phyloP scores from a whole-genome alignment of 2,329 filamentous ascomycete genomes.

The Aureobasidium melanogenum region DNA sequence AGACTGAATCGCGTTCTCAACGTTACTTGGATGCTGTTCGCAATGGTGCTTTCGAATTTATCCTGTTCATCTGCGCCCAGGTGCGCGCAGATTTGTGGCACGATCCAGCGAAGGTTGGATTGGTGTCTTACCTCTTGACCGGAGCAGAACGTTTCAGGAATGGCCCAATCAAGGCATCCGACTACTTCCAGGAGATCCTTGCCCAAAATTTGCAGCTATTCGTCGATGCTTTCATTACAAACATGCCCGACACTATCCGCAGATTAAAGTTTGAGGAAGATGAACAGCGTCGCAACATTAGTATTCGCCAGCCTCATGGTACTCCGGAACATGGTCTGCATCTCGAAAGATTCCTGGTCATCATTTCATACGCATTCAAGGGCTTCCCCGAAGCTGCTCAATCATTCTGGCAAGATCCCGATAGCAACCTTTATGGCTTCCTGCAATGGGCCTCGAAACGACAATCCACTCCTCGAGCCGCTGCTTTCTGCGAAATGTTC shows the following conservation, averaged over 20 bases:
- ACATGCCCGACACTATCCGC: constrained; percentile 85
- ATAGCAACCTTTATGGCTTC: constrained; percentile 90
- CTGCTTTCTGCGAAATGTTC: constrained; percentile 93
- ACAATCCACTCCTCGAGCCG: constrained; percentile 90
- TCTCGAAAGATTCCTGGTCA: constrained; percentile 81
- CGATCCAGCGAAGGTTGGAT: constrained; percentile 72
- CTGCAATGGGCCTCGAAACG: constrained; percentile 94
- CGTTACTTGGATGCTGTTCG: constrained; percentile 52
- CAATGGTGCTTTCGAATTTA: constrained; percentile 86
- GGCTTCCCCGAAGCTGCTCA: constrained; percentile 73
- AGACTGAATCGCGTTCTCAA: constrained; percentile 60
- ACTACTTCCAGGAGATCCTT: constrained; percentile 61
- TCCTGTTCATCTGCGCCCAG: constrained; percentile 76
- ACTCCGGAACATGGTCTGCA: constrained; percentile 17
- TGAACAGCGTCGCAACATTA: constrained; percentile 56
- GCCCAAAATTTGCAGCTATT: constrained; percentile 81
- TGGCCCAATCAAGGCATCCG: constrained; percentile 53
- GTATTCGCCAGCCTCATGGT: constrained; percentile 33
- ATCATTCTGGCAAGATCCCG: constrained; percentile 84
- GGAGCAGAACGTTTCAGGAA: constrained; percentile 64
- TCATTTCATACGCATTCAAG: constrained; percentile 88
- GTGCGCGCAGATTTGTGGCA: constrained; percentile 76
- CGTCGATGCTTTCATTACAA: constrained; percentile 85
- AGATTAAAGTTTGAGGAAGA: constrained; percentile 83
- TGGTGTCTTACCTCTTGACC: constrained; percentile 74